These are phyloP conservation scores for Blastocystis sp. DNA, from an alignment of 352 stramenopile species.

Conservation along the genomic window DNA sequence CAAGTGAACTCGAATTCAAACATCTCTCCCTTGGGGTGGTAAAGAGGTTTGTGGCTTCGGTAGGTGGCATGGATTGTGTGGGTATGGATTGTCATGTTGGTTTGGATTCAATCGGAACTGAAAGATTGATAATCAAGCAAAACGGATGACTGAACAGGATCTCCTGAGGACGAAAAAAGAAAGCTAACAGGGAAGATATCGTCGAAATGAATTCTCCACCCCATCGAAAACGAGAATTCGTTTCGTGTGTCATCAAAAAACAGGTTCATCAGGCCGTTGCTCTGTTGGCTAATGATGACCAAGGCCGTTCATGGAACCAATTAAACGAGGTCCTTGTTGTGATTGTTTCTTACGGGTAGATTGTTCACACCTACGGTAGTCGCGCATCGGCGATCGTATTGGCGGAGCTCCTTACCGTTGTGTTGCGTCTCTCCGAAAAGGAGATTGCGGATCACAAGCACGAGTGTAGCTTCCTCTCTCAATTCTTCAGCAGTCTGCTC, in stretches of 20 bases:
- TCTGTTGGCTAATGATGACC: neutral
- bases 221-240: neutral
- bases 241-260: conserved; percentile 1
- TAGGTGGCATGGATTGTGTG: too few relatives aligned
- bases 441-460: neutral
- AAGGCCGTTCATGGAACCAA: neutral
- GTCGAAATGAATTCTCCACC: neutral
- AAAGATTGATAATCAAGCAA: neutral
- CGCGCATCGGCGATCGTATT: neutral
- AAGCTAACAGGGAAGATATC: neutral
- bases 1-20: too few relatives aligned
- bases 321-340: conserved; percentile 7
- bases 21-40: too few relatives aligned
- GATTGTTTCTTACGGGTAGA: neutral
- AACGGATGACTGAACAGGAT: neutral
- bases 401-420: neutral
- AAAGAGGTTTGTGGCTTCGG: too few relatives aligned
- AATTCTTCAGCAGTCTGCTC: neutral
- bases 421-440: neutral
- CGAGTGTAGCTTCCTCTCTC: neutral
- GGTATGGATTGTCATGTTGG: neutral
- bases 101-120: neutral
- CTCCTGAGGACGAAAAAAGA: neutral
- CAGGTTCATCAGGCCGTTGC: neutral
- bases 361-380: neutral